A percentile compares a stretch with the other conserved stretches of the same genome.
These are phyloP conservation scores for Metarhizium brunneum DNA, from an alignment of 2,329 filamentous ascomycete species.

Conservation along the genomic window DNA sequence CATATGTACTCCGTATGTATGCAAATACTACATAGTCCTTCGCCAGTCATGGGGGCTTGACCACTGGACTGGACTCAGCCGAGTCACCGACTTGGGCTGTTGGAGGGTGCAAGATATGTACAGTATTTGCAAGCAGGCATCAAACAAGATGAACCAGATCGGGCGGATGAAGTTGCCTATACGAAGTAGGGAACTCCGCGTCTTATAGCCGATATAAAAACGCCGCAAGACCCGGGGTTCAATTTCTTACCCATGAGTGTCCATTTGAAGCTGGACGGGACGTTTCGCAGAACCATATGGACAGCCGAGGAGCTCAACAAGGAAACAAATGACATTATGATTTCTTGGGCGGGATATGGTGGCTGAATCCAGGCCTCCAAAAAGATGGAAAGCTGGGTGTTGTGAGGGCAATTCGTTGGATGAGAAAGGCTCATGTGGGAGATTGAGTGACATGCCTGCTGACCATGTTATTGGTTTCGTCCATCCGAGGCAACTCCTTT, in stretches of 20 bases:
- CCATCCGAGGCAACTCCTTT: background rate
- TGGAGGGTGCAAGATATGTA: background rate
- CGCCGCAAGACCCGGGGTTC: too few species aligned
- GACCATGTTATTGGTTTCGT: background rate
- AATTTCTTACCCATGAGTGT: too few species aligned
- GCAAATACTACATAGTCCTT: background rate
- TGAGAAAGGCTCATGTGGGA: background rate
- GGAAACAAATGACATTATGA: too few species aligned
- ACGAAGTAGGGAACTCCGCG: background rate
- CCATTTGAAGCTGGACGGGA: too few species aligned
- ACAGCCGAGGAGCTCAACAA: background rate
- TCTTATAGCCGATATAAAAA: background rate
- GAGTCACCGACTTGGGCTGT: background rate
- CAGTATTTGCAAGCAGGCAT: background rate
- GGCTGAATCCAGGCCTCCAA: background rate
- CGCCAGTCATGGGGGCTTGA: background rate
- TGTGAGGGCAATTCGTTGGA: background rate
- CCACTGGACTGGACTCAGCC: background rate
- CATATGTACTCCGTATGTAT: conserved; percentile 18
- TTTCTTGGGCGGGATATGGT: background rate
- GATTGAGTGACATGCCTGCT: background rate
- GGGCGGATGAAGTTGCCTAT: background rate
- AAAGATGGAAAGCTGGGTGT: background rate
- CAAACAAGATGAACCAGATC: background rate
- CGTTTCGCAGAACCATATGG: background rate